A percentile compares a stretch with the other conserved stretches of the same genome.
Evolutionary conservation across 1,284 basidiomycete species (phyloP).

Genomic region (Malassezia japonica): DNA sequence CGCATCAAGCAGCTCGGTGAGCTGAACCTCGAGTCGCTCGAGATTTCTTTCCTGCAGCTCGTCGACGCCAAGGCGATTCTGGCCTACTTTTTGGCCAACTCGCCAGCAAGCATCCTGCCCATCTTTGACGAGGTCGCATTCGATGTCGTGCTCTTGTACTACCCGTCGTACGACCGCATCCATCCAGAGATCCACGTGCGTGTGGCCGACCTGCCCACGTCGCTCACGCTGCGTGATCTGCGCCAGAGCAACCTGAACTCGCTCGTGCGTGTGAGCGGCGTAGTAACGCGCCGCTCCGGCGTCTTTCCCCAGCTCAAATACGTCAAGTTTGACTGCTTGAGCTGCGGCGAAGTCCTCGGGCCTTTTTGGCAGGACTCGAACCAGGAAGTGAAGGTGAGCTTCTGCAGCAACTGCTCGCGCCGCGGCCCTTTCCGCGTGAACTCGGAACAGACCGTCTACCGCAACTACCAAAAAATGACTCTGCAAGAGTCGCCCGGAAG

Average conservation of each 20-base stretch:
- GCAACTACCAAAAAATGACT: constrained; percentile 99
- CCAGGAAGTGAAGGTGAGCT: constrained; percentile 77
- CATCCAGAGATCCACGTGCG: constrained; percentile 97
- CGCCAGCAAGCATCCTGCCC: constrained; percentile 78
- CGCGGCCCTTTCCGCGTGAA: constrained; percentile 94
- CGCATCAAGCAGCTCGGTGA: constrained; percentile 88
- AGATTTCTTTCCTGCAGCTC: constrained; percentile 88
- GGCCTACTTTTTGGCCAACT: constrained; percentile 93
- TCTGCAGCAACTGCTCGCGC: constrained; percentile 79
- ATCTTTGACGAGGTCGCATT: constrained; percentile 95
- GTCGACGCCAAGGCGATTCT: constrained; percentile 82
- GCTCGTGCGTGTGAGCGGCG: constrained; percentile 86
- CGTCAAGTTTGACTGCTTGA: constrained; percentile 87
- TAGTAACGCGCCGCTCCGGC: constrained; percentile 90
- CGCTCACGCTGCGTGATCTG: constrained; percentile 80
- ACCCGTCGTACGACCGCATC: constrained; percentile 89
- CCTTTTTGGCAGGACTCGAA: constrained; percentile 97
- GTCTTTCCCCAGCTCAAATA: constrained; percentile 99
- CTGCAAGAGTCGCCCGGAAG: constrained; percentile 97
- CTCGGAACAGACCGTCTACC: constrained; percentile 96
- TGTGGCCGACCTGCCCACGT: constrained; percentile 82
- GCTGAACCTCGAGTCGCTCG: constrained; percentile 91
- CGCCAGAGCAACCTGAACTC: constrained; percentile 86
- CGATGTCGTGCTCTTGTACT: constrained; percentile 86
- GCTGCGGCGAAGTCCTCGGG: constrained; percentile 76